Evolutionary conservation across 2,329 filamentous ascomycete genomes (phyloP), one percentile per base, ranked within the genome.

Genomic region (Cryoendolithus antarcticus): DNA sequence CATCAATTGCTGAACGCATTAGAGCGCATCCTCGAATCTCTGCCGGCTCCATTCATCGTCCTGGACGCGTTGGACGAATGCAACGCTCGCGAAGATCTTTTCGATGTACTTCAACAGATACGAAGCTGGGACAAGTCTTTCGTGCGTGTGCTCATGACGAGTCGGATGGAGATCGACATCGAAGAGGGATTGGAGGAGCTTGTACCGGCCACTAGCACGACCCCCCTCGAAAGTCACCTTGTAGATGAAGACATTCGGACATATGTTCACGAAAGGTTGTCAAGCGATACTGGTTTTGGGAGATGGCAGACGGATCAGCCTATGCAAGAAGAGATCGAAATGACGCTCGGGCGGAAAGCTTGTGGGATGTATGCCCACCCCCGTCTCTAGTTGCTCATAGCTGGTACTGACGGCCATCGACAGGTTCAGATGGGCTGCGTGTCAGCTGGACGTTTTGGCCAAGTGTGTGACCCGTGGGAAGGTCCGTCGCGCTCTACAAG

Each of bases 401-500:
- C 9, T 12, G 28, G 21, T 19, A 28, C 28, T 33, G 15, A 32
- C 29, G 31, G 43, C 35, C 35, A 39, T 12, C 19, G 29, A 12
- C 12, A 47, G 44, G 44, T 47, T 47, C 32, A 32, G 44, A 11
- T 47, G 43, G 43, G 44, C 38, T 32, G 32, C 29, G 13, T 47
- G 44, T 35, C 43, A 45, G 21, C 37, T 47, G 9, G 44, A 46
- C 30, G n/a, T 30, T 2, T 33, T 47, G 8, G 29, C 29, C 36
- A 35, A 58, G 28, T 43, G 42, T 27, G 32, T 40, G 39, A 13
- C 57, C 49, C 35, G 44, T 46, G 32, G 52, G 49, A 48, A 53
- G 51, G 43, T 60, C 59, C 9, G 45, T 55, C 30, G 43, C 43
- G 15, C 49, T 63, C 4, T 54, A 63, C 1, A 7, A 54, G 48